Conservation (phyloP, 108 stramenopile species). For the Mediolabrus comicus region DNA sequence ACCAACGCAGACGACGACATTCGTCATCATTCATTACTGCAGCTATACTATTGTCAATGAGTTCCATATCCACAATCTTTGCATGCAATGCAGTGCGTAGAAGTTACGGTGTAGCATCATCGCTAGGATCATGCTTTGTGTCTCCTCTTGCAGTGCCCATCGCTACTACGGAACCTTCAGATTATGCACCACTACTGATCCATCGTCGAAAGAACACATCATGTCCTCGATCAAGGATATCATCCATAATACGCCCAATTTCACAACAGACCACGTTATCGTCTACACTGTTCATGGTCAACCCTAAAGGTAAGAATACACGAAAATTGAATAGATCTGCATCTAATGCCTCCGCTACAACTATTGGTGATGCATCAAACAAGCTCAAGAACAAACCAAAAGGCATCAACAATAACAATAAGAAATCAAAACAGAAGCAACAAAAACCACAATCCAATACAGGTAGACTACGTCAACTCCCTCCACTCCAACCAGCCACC, state of each 20-base stretch:
- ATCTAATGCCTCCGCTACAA: background rate
- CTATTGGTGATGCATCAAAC: background rate
- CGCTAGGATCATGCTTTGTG: background rate
- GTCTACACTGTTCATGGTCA: background rate
- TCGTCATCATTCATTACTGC: background rate
- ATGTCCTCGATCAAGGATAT: too few species aligned
- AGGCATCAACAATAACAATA: background rate
- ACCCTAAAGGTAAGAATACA: background rate
- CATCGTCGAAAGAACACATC: background rate
- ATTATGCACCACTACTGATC: background rate
- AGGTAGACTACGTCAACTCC: slow-evolving; percentile 75
- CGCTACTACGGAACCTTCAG: background rate
- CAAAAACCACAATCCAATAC: slow-evolving; percentile 37
- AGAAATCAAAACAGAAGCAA: background rate
- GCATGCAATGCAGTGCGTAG: background rate
- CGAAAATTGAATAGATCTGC: background rate
- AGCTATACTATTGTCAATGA: background rate
- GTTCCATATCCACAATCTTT: background rate
- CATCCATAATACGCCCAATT: background rate
- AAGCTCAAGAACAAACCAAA: background rate
- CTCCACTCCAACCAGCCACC: slow-evolving; percentile 63
- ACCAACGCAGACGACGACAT: background rate
- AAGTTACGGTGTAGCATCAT: background rate
- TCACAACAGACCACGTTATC: background rate
- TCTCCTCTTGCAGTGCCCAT: background rate